These are phyloP conservation scores for Scortechinia acanthostroma DNA, from an alignment of 2,329 filamentous ascomycete genomes.

Conservation along the genomic window DNA sequence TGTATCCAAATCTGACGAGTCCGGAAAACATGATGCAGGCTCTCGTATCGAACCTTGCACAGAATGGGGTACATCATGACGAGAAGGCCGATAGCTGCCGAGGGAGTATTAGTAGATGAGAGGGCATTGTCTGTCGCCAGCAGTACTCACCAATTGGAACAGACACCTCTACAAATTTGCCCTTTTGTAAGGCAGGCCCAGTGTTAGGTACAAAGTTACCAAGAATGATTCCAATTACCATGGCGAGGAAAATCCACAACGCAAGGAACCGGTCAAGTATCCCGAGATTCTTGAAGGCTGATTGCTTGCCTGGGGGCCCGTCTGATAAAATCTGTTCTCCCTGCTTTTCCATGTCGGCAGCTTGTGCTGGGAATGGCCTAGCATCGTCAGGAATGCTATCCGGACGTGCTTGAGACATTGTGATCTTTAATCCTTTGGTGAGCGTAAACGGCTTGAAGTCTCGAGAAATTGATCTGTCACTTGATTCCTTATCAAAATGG, in stretches of 20 bases:
- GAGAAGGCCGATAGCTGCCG: constrained; percentile 66
- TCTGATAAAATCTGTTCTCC: too few species aligned
- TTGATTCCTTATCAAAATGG: too few species aligned
- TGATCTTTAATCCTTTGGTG: too few species aligned
- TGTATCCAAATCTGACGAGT: constrained; percentile 67
- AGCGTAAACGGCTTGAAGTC: too few species aligned
- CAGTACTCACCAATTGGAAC: background rate
- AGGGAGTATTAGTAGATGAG: constrained; percentile 1
- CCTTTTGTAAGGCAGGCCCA: background rate
- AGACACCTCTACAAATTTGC: background rate
- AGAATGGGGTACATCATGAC: constrained; percentile 95
- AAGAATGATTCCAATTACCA: background rate
- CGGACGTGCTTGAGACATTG: too few species aligned
- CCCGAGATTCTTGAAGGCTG: too few species aligned
- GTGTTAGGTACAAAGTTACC: background rate
- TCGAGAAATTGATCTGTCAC: too few species aligned
- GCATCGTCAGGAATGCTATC: too few species aligned
- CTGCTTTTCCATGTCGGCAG: too few species aligned
- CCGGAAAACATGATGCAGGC: constrained; percentile 58
- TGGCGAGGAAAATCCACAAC: background rate
- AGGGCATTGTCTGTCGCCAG: too few species aligned
- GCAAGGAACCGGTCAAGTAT: background rate
- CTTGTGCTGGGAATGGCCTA: too few species aligned
- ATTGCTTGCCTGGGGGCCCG: background rate
- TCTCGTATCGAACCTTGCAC: constrained; percentile 77